These are phyloP conservation scores for Suillus clintonianus DNA, from an alignment of 768 basidiomycete genomes.

Conservation along the genomic window DNA sequence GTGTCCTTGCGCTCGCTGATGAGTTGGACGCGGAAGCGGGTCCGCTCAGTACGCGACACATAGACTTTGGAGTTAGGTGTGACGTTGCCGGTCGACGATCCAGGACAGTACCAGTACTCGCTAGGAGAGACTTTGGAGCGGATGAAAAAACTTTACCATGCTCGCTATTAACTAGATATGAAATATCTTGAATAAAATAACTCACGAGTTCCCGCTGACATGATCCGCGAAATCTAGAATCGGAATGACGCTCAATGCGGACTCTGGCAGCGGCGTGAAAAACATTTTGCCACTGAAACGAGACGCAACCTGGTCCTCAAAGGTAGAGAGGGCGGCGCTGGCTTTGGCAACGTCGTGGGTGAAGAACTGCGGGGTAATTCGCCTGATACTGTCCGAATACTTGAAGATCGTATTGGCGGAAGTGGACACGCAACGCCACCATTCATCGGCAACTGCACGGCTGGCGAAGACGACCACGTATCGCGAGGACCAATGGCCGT, in stretches of 20 bases:
- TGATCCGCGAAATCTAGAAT: not conserved
- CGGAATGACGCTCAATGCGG: not conserved
- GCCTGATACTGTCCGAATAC: not conserved
- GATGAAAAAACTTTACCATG: not conserved
- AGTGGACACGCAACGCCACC: constrained; percentile 26
- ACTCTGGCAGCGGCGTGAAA: not conserved
- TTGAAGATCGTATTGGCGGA: constrained; percentile 7
- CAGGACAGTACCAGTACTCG: constrained; percentile 3
- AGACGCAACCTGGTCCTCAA: not conserved
- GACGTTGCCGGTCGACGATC: not conserved
- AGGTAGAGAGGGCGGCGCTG: not conserved
- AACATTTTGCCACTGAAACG: not conserved
- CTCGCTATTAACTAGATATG: not conserved
- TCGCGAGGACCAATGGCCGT: not conserved
- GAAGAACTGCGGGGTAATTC: not conserved
- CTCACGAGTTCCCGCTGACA: not conserved
- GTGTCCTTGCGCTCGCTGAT: not conserved
- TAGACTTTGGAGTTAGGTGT: not conserved
- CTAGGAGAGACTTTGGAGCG: not conserved
- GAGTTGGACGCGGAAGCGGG: not conserved
- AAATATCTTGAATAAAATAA: not conserved
- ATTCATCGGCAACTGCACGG: constrained; percentile 25
- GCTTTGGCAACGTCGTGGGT: not conserved
- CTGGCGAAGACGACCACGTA: constrained; percentile 24
- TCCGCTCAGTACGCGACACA: not conserved